phyloP scores from a whole-genome alignment of 2,329 filamentous ascomycete species.

The Penicillium sp. region DNA sequence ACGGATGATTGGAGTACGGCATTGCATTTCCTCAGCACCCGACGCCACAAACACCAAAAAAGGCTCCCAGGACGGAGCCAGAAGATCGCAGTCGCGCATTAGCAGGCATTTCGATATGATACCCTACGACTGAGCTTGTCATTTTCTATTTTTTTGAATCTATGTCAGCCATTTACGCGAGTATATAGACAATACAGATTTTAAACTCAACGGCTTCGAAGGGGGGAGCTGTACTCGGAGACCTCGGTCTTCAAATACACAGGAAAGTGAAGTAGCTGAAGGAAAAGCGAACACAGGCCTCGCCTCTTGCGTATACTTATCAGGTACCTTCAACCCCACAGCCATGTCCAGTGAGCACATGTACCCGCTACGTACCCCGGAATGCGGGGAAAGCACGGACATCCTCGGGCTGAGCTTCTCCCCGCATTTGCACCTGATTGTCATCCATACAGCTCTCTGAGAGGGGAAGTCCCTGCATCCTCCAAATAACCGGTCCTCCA shows the following conservation, averaged over 20 bases:
- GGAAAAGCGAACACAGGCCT: constrained; percentile 1
- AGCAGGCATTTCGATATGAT: constrained; percentile 44
- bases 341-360: neutral
- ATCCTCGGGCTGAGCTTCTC: constrained; percentile 5
- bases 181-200: constrained; percentile 6
- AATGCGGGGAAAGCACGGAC: constrained; percentile 29
- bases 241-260: neutral
- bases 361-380: constrained; percentile 7
- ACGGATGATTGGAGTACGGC: constrained; percentile 1
- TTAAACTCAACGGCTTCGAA: neutral
- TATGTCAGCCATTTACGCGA: constrained; percentile 5
- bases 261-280: neutral
- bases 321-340: neutral
- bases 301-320: neutral
- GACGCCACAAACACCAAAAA: constrained; percentile 16
- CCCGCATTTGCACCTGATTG: constrained; percentile 8
- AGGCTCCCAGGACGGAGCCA: constrained; percentile 20
- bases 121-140: constrained; percentile 40
- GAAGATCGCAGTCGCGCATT: constrained; percentile 37
- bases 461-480: neutral
- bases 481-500: neutral
- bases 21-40: constrained; percentile 15
- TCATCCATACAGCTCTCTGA: neutral
- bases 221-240: neutral
- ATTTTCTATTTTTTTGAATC: constrained; percentile 14